Percentiles rank a stretch among this genome's conserved stretches.
Conservation (phyloP, 306 rosid species). For the Begonia peltatifolia region DNA sequence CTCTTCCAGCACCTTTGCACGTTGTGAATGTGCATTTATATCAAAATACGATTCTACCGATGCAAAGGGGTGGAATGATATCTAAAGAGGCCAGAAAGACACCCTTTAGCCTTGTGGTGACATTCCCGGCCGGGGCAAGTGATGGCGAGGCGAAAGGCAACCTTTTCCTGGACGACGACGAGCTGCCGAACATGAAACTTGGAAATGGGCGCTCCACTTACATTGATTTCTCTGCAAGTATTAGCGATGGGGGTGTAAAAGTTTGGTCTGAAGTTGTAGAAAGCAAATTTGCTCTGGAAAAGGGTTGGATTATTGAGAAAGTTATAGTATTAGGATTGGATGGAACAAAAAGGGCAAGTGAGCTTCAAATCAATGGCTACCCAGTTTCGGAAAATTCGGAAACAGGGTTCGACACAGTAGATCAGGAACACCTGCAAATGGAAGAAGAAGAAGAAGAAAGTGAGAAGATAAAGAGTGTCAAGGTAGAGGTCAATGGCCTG, state of each 20-base stretch:
- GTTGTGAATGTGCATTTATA: constrained; percentile 80
- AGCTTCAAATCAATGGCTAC: constrained; percentile 45
- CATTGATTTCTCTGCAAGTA: constrained; percentile 43
- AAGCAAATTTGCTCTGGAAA: constrained; percentile 62
- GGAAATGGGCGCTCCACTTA: constrained; percentile 69
- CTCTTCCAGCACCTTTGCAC: constrained; percentile 74
- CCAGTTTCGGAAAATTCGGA: constrained; percentile 16
- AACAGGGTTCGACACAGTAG: constrained; percentile 22
- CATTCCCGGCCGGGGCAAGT: constrained; percentile 57
- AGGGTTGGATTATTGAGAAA: constrained; percentile 59
- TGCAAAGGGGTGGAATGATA: constrained; percentile 78
- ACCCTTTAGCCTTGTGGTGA: constrained; percentile 52
- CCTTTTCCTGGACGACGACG: constrained; percentile 66
- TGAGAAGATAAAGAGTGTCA: constrained; percentile 22
- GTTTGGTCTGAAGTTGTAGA: constrained; percentile 87
- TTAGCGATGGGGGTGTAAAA: constrained; percentile 48
- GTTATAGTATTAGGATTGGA: constrained; percentile 57
- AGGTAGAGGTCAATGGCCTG: constrained; percentile 62
- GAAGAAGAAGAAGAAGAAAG: constrained; percentile 25
- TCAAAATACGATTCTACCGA: constrained; percentile 74
- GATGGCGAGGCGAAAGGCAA: constrained; percentile 69
- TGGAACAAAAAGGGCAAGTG: constrained; percentile 31
- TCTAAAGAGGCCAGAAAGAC: constrained; percentile 77
- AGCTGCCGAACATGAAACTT: constrained; percentile 62
- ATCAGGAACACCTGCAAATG: constrained; percentile 25